Conservation (phyloP, 371 early-diverging fungal genomes). For the Apophysomyces sp. region DNA sequence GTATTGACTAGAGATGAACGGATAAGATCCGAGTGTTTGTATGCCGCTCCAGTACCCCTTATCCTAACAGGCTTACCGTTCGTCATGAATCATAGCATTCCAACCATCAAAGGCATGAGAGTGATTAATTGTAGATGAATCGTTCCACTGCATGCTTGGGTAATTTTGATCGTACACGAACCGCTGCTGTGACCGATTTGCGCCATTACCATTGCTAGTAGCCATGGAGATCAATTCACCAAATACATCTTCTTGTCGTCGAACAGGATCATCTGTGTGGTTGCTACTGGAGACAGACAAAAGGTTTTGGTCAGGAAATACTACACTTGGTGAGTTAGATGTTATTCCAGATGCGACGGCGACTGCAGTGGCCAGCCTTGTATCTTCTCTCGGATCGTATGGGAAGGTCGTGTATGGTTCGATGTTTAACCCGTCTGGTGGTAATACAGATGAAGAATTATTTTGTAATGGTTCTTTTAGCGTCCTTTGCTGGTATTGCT, state of each 20-base stretch:
- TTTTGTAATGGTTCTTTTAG: neutral
- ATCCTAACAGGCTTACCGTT: neutral
- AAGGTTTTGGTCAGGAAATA: neutral
- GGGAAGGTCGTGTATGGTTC: neutral
- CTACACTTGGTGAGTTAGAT: neutral
- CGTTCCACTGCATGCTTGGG: neutral
- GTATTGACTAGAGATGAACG: neutral
- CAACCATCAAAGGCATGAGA: neutral
- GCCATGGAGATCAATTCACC: neutral
- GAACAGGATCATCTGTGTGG: neutral
- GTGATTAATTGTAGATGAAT: neutral
- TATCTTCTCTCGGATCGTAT: neutral
- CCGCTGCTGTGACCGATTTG: neutral
- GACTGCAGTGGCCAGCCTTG: neutral
- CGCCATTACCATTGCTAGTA: neutral
- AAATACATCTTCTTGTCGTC: neutral
- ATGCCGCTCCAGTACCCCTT: neutral
- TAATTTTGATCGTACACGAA: neutral
- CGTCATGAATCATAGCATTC: neutral
- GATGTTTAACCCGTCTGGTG: neutral
- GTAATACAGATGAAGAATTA: neutral
- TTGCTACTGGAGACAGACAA: neutral
- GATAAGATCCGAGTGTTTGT: neutral
- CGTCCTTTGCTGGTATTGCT: neutral
- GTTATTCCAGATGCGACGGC: neutral